These are phyloP conservation scores for Pestalotiopsis sp. DNA, from an alignment of 2,329 filamentous ascomycete species.

Conservation along the genomic window DNA sequence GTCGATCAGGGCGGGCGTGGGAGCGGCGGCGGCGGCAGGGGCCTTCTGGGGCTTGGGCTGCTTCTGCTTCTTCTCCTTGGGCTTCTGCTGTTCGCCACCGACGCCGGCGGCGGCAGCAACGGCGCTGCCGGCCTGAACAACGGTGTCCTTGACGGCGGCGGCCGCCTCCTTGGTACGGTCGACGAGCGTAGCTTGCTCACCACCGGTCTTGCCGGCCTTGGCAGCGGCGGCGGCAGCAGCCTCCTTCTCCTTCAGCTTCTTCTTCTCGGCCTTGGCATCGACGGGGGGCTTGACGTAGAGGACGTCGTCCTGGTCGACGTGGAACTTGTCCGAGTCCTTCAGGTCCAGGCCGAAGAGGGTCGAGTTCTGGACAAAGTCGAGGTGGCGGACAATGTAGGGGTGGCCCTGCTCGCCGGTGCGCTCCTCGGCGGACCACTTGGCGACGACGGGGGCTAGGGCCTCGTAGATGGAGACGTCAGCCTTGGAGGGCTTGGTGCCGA, in stretches of 20 bases:
- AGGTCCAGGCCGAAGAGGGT: constrained; percentile 73
- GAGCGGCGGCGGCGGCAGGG: constrained; percentile 70
- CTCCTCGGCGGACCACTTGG: constrained; percentile 81
- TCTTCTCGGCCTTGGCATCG: constrained; percentile 93
- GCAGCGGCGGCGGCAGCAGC: constrained; percentile 64
- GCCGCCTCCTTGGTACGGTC: constrained; percentile 65
- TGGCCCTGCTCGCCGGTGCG: constrained; percentile 86
- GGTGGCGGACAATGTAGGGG: constrained; percentile 86
- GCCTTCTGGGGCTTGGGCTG: constrained; percentile 74
- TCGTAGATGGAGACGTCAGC: constrained; percentile 86
- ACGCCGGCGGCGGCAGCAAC: constrained; percentile 37
- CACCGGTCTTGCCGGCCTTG: constrained; percentile 37
- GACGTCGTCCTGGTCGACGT: constrained; percentile 77
- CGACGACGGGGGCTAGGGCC: constrained; percentile 74
- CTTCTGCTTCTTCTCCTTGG: constrained; percentile 87
- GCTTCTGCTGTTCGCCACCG: constrained; percentile 40
- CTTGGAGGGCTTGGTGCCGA: constrained; percentile 86
- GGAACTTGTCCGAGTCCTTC: constrained; percentile 73
- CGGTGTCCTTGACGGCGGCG: constrained; percentile 52
- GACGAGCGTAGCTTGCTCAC: constrained; percentile 48
- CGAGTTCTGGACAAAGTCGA: constrained; percentile 95
- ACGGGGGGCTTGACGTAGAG: constrained; percentile 86
- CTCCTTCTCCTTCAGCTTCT: constrained; percentile 96
- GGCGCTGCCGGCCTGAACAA: constrained; percentile 15
- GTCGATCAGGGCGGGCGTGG: constrained; percentile 86